Evolutionary conservation across 1,284 basidiomycete genomes (phyloP).

Genomic region (Ceratorhiza oryzae-sativae): DNA sequence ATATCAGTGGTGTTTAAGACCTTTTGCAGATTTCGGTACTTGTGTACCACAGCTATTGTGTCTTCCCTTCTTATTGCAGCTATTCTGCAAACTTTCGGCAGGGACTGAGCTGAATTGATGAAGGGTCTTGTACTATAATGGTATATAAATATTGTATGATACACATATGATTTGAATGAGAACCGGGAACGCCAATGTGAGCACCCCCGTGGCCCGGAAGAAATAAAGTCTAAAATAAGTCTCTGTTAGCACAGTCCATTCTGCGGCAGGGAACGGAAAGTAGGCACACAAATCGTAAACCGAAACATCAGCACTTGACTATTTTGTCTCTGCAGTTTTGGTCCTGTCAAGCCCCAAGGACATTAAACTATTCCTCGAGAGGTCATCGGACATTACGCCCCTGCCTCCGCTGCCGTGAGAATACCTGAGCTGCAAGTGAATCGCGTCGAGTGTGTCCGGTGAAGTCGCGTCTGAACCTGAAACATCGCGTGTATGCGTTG

Average conservation of each 20-base stretch:
- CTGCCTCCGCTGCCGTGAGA: conserved; percentile 23
- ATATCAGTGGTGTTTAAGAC: too few relatives aligned
- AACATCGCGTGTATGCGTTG: conserved; percentile 14
- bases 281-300: neutral
- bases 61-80: too few relatives aligned
- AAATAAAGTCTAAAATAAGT: neutral
- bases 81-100: too few relatives aligned
- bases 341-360: conserved; percentile 18
- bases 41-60: too few relatives aligned
- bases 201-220: too few relatives aligned
- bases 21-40: too few relatives aligned
- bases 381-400: conserved; percentile 6
- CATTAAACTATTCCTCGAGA: conserved; percentile 19
- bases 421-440: conserved; percentile 28
- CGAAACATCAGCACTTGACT: neutral
- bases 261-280: neutral
- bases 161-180: too few relatives aligned
- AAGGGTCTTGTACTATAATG: too few relatives aligned
- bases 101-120: too few relatives aligned
- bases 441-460: neutral
- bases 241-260: neutral
- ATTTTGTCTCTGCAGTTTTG: conserved; percentile 23
- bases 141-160: too few relatives aligned
- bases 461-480: conserved; percentile 18
- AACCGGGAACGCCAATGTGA: too few relatives aligned